Evolutionary conservation across 2,329 filamentous ascomycete species (phyloP), one percentile per base, ranked within the genome.

Genomic region (Sphaerulina musiva): DNA sequence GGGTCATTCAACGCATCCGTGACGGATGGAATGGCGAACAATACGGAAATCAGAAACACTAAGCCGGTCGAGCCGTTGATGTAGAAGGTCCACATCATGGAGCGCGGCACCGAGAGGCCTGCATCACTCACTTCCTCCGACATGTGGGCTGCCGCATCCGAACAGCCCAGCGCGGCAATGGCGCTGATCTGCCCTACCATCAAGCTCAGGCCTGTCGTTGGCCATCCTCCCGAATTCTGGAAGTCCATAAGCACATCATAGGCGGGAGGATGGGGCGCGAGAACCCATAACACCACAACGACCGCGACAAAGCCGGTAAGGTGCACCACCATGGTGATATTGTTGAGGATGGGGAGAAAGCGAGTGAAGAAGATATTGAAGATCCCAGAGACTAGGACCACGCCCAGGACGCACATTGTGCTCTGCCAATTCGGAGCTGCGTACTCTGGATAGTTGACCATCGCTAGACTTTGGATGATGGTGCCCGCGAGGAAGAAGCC

Each of bases 241-340:
- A 66, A 63, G 40, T 63, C 47, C 0, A 62, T 34, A 36, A 68
- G 67, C 26, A 69, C 68, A 38, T 69, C 62, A 32, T 57, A 40
- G n/a, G 67, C 59, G 7, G 59, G 57, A 4, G 54, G 54, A 51
- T 60, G 58, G 10, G 58, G 58, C 31, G 58, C 55, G 2, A 60
- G 53, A 3, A 57, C 55, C 58, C 58, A 60, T 1, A 60, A 34
- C 0, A 56, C 56, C 9, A 60, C 55, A 1, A 60, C 55, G 8
- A 60, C 53, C 3, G 58, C 58, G 1, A 60, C 58, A 12, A 60
- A 60, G 3, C 58, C 58, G 4, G 50, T 46, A 8, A 60, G 53
- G 40, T 60, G 58, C 3, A 60, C 31, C 5, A 58, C 47, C 58
- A 60, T 60, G 4, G 53, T 53, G 17, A 60, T 53, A 20, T 60